Evolutionary conservation across 768 basidiomycete species (phyloP).

Genomic region (Fibroporia radiculosa): DNA sequence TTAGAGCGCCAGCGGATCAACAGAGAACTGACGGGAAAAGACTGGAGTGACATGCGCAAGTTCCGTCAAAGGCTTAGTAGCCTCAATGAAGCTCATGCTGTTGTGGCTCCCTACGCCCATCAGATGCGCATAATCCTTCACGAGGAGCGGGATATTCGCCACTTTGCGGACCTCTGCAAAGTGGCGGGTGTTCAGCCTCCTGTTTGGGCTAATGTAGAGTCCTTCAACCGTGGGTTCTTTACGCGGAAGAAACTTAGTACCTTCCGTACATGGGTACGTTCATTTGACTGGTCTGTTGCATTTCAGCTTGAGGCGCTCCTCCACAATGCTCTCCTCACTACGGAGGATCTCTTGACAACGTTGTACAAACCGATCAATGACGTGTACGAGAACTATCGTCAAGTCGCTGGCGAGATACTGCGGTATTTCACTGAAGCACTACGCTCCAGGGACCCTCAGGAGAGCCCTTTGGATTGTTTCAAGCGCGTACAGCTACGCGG

Average conservation of each 20-base stretch:
- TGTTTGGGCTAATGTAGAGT: conserved; percentile 35
- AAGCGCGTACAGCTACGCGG: conserved; percentile 24
- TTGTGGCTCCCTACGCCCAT: conserved; percentile 62
- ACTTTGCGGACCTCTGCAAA: conserved; percentile 48
- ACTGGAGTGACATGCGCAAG: conserved; percentile 31
- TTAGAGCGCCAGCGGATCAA: conserved; percentile 57
- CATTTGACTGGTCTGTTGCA: conserved; percentile 56
- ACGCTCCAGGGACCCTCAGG: conserved; percentile 33
- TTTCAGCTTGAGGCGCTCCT: conserved; percentile 74
- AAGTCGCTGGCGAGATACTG: conserved; percentile 41
- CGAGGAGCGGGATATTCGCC: conserved; percentile 39
- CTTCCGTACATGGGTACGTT: conserved; percentile 35
- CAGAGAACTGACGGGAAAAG: conserved; percentile 37
- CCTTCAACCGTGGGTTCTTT: conserved; percentile 45
- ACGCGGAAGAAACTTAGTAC: conserved; percentile 34
- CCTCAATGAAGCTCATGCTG: conserved; percentile 49
- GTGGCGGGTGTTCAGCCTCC: conserved; percentile 35
- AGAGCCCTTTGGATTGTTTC: conserved; percentile 39
- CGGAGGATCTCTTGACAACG: conserved; percentile 40
- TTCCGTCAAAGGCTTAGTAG: conserved; percentile 52
- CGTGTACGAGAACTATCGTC: conserved; percentile 25
- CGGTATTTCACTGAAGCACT: conserved; percentile 47
- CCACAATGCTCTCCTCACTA: conserved; percentile 53
- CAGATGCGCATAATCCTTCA: conserved; percentile 60
- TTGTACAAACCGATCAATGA: conserved; percentile 37